Evolutionary conservation across 176 grass and related monocot species (phyloP).

Genomic region (Thinopyrum elongatum): DNA sequence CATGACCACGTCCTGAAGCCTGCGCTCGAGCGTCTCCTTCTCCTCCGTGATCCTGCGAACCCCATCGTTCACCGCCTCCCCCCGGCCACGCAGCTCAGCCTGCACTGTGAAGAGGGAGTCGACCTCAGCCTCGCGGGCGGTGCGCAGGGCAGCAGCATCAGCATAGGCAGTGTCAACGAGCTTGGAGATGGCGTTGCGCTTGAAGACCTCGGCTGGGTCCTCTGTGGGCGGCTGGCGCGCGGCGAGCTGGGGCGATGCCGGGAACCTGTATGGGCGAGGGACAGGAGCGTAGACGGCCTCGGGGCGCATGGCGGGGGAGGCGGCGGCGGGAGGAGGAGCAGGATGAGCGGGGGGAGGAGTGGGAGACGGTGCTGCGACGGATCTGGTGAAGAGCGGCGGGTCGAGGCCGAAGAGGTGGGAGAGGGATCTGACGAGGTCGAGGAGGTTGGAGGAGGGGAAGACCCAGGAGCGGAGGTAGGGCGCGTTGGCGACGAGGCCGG

Average conservation of each 20-base stretch:
- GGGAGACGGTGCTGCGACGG: neutral
- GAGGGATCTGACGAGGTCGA: constrained; percentile 74
- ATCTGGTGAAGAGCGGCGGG: constrained; percentile 68
- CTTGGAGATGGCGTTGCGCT: constrained; percentile 34
- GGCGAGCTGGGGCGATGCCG: constrained; percentile 33
- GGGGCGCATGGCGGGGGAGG: neutral
- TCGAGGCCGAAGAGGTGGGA: constrained; percentile 82
- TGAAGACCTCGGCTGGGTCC: constrained; percentile 71
- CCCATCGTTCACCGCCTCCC: constrained; percentile 40
- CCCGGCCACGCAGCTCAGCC: constrained; percentile 53
- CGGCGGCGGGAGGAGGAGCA: neutral
- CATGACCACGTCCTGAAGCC: constrained; percentile 68
- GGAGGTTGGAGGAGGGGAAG: constrained; percentile 83
- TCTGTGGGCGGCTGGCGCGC: constrained; percentile 24
- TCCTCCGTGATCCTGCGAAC: constrained; percentile 56
- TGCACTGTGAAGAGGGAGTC: constrained; percentile 58
- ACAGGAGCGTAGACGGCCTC: neutral
- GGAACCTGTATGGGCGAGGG: constrained; percentile 23
- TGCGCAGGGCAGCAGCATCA: neutral
- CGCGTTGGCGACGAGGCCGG: constrained; percentile 58
- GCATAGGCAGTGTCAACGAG: neutral
- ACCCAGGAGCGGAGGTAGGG: constrained; percentile 92
- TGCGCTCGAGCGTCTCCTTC: constrained; percentile 71
- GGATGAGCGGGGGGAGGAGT: neutral
- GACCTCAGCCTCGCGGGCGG: constrained; percentile 51